Percentiles rank a stretch among this genome's conserved stretches.
phyloP scores from a whole-genome alignment of 2,329 filamentous ascomycete genomes.

The Pleochaeta shiraiana region DNA sequence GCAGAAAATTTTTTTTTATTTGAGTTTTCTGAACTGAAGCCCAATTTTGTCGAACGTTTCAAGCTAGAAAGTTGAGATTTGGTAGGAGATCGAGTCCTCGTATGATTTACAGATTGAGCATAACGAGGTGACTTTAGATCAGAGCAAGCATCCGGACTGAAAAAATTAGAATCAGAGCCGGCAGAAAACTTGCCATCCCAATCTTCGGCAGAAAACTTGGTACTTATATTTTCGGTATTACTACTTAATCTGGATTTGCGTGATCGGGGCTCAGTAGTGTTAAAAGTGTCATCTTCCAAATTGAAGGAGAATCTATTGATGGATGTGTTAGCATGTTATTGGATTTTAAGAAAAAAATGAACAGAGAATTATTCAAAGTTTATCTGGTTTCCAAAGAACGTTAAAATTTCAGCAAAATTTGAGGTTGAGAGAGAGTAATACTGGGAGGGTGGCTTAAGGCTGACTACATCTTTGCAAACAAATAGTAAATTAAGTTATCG shows the following conservation, averaged over 20 bases:
- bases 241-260: conserved; percentile 24
- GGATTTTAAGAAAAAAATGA: too few species aligned
- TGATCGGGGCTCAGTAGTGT: conserved; percentile 19
- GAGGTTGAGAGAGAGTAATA: too few species aligned
- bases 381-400: too few species aligned
- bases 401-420: too few species aligned
- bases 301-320: conserved; percentile 29
- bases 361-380: too few species aligned
- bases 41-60: conserved; percentile 3
- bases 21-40: conserved; percentile 11
- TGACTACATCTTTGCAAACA: too few species aligned
- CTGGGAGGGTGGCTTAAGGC: too few species aligned
- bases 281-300: conserved; percentile 23
- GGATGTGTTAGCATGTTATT: conserved; percentile 17
- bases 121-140: conserved; percentile 11
- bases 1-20: conserved; percentile 16
- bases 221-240: conserved; percentile 39
- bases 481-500: too few species aligned
- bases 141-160: conserved; percentile 12
- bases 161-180: conserved; percentile 13
- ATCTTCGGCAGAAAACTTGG: conserved; percentile 32
- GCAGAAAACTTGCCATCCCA: conserved; percentile 19
- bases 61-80: conserved; percentile 12
- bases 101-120: conserved; percentile 14
- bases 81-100: conserved; percentile 14